A percentile compares a stretch with the other conserved stretches of the same genome.
Conservation (phyloP, 768 basidiomycete genomes). For the Mycena epipterygia region DNA sequence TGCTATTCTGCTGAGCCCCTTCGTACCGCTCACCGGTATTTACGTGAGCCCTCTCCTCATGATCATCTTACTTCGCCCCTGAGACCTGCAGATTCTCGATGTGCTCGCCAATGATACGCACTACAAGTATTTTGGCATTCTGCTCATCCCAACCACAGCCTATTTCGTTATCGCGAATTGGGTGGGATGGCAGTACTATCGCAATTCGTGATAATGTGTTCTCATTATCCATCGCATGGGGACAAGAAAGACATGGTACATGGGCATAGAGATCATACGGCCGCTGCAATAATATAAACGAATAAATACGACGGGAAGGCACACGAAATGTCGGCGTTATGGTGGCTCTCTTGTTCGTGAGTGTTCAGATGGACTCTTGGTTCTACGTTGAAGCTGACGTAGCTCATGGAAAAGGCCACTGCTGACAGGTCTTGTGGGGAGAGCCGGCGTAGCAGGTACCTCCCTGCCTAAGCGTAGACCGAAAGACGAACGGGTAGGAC, state of each 20-base stretch:
- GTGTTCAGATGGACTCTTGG: slow-evolving; percentile 59
- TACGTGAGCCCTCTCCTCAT: slow-evolving; percentile 53
- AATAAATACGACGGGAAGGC: slow-evolving; percentile 34
- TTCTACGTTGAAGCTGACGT: slow-evolving; percentile 61
- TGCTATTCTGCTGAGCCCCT: slow-evolving; percentile 75
- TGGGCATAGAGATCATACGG: slow-evolving; percentile 10
- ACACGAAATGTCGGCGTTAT: slow-evolving; percentile 37
- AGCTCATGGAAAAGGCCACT: slow-evolving; percentile 68
- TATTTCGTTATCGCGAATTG: slow-evolving; percentile 98
- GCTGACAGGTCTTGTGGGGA: slow-evolving; percentile 41
- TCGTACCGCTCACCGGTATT: slow-evolving; percentile 67
- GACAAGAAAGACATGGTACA: slow-evolving; percentile 12
- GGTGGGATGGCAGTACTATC: slow-evolving; percentile 99
- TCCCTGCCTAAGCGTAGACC: slow-evolving; percentile 28
- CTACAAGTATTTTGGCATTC: slow-evolving; percentile 89
- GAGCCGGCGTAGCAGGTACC: background rate
- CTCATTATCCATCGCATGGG: background rate
- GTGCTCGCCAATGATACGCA: slow-evolving; percentile 79
- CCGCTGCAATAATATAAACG: slow-evolving; percentile 35
- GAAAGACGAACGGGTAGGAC: slow-evolving; percentile 30
- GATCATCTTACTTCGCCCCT: background rate
- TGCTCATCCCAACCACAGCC: slow-evolving; percentile 84
- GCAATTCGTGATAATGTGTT: slow-evolving; percentile 73
- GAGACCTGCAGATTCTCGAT: slow-evolving; percentile 68
- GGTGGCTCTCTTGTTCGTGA: slow-evolving; percentile 55